phyloP scores from a whole-genome alignment of 1,139 yeast species.

The Debaryomycetaceae sp. region DNA sequence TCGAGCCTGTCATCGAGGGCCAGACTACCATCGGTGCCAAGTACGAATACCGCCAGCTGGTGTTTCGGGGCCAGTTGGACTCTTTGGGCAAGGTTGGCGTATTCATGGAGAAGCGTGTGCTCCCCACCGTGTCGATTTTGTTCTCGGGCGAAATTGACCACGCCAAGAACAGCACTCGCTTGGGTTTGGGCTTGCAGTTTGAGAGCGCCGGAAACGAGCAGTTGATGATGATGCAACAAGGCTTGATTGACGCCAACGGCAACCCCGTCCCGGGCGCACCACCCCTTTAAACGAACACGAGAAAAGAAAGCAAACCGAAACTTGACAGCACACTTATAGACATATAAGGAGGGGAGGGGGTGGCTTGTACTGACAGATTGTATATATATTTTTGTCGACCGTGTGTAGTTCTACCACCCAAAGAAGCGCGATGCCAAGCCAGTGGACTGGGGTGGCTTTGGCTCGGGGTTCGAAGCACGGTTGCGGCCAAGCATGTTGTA shows the following conservation, averaged over 20 bases:
- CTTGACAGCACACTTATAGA: background rate
- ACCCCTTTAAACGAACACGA: slow-evolving; percentile 17
- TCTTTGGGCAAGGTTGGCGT: slow-evolving; percentile 88
- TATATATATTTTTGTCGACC: slow-evolving; percentile 6
- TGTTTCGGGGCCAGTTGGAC: slow-evolving; percentile 93
- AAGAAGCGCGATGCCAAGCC: slow-evolving; percentile 27
- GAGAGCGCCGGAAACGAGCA: slow-evolving; percentile 94
- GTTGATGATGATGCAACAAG: slow-evolving; percentile 72
- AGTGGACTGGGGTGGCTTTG: too few species aligned
- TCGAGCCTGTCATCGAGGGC: slow-evolving; percentile 83
- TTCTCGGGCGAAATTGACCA: slow-evolving; percentile 94
- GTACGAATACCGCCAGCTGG: slow-evolving; percentile 95
- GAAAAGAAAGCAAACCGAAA: background rate
- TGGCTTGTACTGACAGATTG: slow-evolving; percentile 7
- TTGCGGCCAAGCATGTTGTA: too few species aligned
- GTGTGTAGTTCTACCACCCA: slow-evolving; percentile 26
- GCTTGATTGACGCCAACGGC: slow-evolving; percentile 73
- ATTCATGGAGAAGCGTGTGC: slow-evolving; percentile 86
- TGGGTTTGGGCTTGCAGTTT: slow-evolving; percentile 93
- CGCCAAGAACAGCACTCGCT: slow-evolving; percentile 71
- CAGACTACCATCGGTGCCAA: slow-evolving; percentile 93
- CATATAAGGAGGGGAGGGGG: background rate
- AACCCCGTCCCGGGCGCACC: slow-evolving; percentile 80
- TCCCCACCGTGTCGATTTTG: slow-evolving; percentile 84
- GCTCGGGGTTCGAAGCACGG: too few species aligned